Evolutionary conservation across 805 yeast genomes (phyloP), one percentile per base, ranked within the genome.

Genomic region (Candida verbasci): DNA sequence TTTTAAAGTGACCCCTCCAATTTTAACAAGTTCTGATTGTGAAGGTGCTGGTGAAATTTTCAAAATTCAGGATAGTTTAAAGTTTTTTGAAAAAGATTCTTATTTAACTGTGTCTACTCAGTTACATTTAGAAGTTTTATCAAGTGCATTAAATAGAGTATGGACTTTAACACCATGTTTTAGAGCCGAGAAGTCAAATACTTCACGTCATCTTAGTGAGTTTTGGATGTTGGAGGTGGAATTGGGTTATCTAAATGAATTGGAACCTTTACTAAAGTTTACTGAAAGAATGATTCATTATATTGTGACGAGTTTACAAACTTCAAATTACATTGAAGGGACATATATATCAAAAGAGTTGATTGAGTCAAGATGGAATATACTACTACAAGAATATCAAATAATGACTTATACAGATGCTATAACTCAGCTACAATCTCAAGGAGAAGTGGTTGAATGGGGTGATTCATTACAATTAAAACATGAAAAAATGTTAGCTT

Each of bases 211-310:
- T 56, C 60, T 93, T 40, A 76, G 91, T 41, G 99, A 93, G 58
- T 93, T 93, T 57, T 93, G 97, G 97, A 89, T 93, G 97, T 60
- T 93, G 2, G 99, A 93, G 58, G 94, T 88, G 0, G 99, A 93
- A 55, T 58, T 87, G 15, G 79, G 86, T 7, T 85, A 84, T 56
- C 60, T 83, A 2, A 67, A 69, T 4, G 58, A 66, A 10, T 72
- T 89, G 6, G 52, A 54, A 3, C 82, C 82, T 41, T 58, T 93
- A 38, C 81, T 91, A 1, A 50, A 50, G 2, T 72, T 86, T 34
- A 76, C 82, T 2, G 95, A 89, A 54, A 51, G 53, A 1, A 82
- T 88, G 94, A 66, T 86, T 24, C 74, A 79, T 40, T 50, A 54
- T 27, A 72, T 78, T 1, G 53, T 56, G 2, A 25, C 36, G 6